Percentiles rank a stretch among this genome's conserved stretches.
These are phyloP conservation scores for Verticillium albo-atrum DNA, from an alignment of 2,329 filamentous ascomycete species.

Conservation along the genomic window DNA sequence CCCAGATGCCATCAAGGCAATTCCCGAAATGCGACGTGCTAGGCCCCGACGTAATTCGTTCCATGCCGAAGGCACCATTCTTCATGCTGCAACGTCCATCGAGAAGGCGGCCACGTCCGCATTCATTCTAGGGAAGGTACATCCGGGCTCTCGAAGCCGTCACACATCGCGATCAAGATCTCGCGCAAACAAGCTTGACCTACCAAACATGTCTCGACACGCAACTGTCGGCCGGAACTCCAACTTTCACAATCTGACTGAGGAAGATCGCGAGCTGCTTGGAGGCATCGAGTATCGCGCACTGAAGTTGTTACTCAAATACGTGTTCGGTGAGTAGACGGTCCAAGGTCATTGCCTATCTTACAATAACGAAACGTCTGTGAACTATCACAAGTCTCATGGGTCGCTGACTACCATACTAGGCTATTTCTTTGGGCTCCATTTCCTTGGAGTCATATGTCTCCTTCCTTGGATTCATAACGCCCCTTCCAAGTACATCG, in stretches of 20 bases:
- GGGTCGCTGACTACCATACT: neutral
- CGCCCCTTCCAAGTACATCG: constrained; percentile 31
- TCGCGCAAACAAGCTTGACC: constrained; percentile 1
- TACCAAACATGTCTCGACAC: constrained; percentile 35
- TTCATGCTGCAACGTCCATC: constrained; percentile 8
- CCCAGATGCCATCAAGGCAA: neutral
- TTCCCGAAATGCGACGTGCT: neutral
- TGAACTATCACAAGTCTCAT: too few relatives aligned
- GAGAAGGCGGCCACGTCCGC: constrained; percentile 9
- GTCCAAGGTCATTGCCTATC: constrained; percentile 3
- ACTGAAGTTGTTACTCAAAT: constrained; percentile 43
- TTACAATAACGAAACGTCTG: too few relatives aligned
- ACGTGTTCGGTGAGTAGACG: constrained; percentile 36
- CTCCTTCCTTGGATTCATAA: constrained; percentile 43
- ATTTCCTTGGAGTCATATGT: constrained; percentile 42
- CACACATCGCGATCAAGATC: neutral
- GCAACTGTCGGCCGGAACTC: constrained; percentile 42
- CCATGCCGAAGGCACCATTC: constrained; percentile 5
- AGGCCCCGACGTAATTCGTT: constrained; percentile 1
- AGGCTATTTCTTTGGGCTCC: constrained; percentile 41
- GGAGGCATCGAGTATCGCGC: constrained; percentile 49
- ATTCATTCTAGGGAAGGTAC: neutral
- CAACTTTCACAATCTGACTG: constrained; percentile 36
- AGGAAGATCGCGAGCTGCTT: constrained; percentile 35
- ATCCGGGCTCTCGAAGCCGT: neutral